Conservation (phyloP, 345 rosid genomes). For the Cardiospermum halicacabum region DNA sequence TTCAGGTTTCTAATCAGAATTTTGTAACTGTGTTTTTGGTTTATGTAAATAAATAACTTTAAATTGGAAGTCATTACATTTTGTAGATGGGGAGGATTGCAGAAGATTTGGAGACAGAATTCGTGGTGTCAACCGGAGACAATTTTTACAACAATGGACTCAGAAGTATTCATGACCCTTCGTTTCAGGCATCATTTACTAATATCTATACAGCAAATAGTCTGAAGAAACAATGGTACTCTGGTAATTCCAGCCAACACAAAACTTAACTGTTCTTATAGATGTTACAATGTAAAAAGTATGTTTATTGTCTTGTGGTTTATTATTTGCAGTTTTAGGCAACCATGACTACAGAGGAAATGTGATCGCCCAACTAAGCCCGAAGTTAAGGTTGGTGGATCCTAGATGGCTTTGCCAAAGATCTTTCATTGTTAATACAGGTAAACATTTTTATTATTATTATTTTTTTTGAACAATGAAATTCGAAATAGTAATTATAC, state of each 20-base stretch:
- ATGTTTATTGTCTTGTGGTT: too few species aligned
- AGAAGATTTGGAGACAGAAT: constrained; percentile 6
- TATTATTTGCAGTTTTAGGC: constrained; percentile 52
- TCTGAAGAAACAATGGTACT: constrained; percentile 11
- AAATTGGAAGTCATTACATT: background rate
- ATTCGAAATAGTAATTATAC: too few species aligned
- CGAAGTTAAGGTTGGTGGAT: constrained; percentile 43
- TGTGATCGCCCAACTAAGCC: constrained; percentile 57
- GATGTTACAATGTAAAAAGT: too few species aligned
- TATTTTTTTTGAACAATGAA: background rate
- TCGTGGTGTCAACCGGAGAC: constrained; percentile 6
- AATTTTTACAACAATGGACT: constrained; percentile 10
- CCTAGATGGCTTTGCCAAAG: constrained; percentile 73
- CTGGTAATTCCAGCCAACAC: background rate
- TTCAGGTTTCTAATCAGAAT: constrained; percentile 7
- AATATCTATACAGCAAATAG: constrained; percentile 6
- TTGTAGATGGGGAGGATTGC: constrained; percentile 9
- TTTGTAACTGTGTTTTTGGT: background rate
- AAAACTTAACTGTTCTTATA: background rate
- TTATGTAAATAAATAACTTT: background rate
- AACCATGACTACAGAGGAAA: constrained; percentile 87
- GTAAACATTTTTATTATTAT: constrained; percentile 13
- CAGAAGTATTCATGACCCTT: background rate
- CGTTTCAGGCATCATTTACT: background rate
- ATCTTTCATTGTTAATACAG: constrained; percentile 53